Evolutionary conservation across 2,329 filamentous ascomycete genomes (phyloP), one percentile per base, ranked within the genome.

Genomic region (Aspergillus novoparasiticus): DNA sequence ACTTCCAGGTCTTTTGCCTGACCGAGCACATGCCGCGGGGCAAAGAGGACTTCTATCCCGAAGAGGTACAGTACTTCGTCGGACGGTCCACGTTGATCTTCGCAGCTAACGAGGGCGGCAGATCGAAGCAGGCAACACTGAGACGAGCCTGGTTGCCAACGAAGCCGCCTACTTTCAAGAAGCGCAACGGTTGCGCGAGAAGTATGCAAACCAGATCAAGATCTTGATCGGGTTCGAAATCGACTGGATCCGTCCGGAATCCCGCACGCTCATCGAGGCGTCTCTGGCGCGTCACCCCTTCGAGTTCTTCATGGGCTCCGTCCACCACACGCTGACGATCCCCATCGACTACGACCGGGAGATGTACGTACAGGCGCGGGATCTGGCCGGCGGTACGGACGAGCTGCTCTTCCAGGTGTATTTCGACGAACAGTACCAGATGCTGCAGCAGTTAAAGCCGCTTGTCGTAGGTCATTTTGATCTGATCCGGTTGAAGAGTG

Each of bases 11-110:
- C 23, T 93, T 97, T 74, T 93, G 90, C 26, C 80, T 99, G 63
- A 97, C 94, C 1, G 95, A 99, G 80, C 95, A 99, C 79, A 98
- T 99, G 88, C 93, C 94, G 9, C 90, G 94, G 39, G 87, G 88
- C 54, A 81, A 87, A 57, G 82, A 85, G 62, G 94, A 99, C 79
- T 85, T 96, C 59, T 99, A 99, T 76, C 95, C 95, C 0, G 94
- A 96, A 82, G 95, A 99, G 83, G 89, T 91, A 70, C 51, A 83
- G 89, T 91, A 70, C 51, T 21, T 26, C 43, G 11, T 36, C 32
- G 14, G 19, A 56, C 4, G 4, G 6, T 23, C 48, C 16, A n/a
- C 26, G 45, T 2, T 11, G 11, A 21, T 26, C 9, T 28, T n/a
- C 23, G 23, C 58, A 59, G 60, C n/a, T 43, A 41, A 43, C 28